These are phyloP conservation scores for Paraphoma sp. DNA, from an alignment of 2,329 filamentous ascomycete species.

Conservation along the genomic window DNA sequence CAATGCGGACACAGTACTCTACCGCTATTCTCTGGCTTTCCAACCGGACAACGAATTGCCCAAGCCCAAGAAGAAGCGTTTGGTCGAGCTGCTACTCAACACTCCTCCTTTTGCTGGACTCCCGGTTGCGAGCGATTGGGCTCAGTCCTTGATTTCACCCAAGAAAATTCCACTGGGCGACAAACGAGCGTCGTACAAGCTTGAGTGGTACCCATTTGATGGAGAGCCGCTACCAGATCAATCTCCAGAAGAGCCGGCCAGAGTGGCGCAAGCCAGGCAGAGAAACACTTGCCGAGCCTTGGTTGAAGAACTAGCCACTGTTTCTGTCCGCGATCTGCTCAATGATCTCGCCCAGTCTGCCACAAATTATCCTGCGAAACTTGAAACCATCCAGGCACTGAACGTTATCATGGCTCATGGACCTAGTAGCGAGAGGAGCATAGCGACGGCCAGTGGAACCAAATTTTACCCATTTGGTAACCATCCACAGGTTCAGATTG, in stretches of 20 bases:
- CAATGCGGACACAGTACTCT: conserved; percentile 24
- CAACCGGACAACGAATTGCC: conserved; percentile 41
- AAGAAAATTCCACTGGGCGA: conserved; percentile 29
- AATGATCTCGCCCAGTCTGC: conserved; percentile 51
- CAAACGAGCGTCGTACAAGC: conserved; percentile 15
- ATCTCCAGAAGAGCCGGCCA: conserved; percentile 19
- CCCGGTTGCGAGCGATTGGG: conserved; percentile 49
- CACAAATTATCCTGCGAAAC: conserved; percentile 52
- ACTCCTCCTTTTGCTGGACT: conserved; percentile 37
- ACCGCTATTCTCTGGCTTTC: conserved; percentile 40
- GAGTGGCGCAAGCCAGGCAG: conserved; percentile 17
- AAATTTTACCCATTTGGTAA: conserved; percentile 51
- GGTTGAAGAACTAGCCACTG: conserved; percentile 30
- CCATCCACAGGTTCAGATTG: conserved; percentile 52
- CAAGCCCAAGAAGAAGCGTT: conserved; percentile 55
- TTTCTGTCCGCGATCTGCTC: conserved; percentile 50
- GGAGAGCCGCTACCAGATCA: conserved; percentile 28
- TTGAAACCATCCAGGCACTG: conserved; percentile 62
- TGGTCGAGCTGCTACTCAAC: conserved; percentile 56
- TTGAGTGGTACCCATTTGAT: conserved; percentile 39
- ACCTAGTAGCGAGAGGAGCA: conserved; percentile 50
- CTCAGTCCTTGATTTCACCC: conserved; percentile 34
- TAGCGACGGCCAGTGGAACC: conserved; percentile 60
- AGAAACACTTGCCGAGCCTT: conserved; percentile 23
- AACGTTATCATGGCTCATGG: conserved; percentile 64